Percentiles rank a stretch among this genome's conserved stretches.
Evolutionary conservation across 495 filamentous ascomycete genomes (phyloP).

Genomic region (Apodospora peruviana): DNA sequence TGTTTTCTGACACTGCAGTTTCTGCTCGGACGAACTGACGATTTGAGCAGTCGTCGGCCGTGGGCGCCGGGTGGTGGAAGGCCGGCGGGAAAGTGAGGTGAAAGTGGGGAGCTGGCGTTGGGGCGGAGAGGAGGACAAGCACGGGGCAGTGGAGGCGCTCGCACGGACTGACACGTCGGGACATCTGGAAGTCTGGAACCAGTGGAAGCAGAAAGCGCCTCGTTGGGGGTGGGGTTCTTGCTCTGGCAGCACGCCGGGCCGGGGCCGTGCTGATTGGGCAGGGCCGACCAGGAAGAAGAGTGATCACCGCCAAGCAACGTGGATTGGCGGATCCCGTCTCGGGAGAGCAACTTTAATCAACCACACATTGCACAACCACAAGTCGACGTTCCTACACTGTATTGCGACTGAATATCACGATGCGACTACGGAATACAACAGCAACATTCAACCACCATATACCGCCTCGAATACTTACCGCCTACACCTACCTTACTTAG

Average conservation of each 20-base stretch:
- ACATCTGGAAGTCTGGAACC: no score
- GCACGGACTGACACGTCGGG: no score
- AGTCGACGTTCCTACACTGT: no score
- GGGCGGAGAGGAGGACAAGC: neutral
- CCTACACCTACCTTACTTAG: no score
- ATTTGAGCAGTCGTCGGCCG: neutral
- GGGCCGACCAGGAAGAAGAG: neutral
- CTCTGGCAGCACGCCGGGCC: no score
- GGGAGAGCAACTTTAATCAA: neutral
- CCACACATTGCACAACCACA: neutral
- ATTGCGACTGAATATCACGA: no score
- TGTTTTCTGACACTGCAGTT: no score
- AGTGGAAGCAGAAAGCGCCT: neutral
- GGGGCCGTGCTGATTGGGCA: constrained; percentile 2
- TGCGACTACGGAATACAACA: neutral
- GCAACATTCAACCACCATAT: no score
- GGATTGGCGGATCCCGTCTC: constrained; percentile 8
- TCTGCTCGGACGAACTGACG: neutral
- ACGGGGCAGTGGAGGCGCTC: neutral
- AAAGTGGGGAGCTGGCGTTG: neutral
- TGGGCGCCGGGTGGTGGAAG: neutral
- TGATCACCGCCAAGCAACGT: constrained; percentile 13
- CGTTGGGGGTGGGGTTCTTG: neutral
- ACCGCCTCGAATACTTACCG: no score
- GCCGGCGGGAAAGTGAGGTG: neutral